phyloP scores from a whole-genome alignment of 2,329 filamentous ascomycete species.

The Orbilia ellipsospora region DNA sequence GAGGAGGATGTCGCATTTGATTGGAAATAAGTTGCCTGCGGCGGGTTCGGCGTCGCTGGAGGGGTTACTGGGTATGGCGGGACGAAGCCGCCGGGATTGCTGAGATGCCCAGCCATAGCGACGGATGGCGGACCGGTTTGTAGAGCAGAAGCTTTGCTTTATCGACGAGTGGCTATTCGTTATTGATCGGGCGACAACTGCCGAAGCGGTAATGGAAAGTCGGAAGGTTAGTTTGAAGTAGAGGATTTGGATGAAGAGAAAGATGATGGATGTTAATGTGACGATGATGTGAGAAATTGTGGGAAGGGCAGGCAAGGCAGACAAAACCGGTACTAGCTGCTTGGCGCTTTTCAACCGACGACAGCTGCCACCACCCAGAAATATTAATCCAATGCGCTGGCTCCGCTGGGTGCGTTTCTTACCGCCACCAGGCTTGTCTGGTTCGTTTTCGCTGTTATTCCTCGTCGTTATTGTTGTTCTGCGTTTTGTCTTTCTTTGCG shows the following conservation, averaged over 20 bases:
- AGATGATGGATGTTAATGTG: constrained; percentile 10
- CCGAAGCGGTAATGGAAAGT: not conserved
- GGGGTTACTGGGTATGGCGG: constrained; percentile 53
- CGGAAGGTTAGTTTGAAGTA: not conserved
- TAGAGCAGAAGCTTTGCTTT: not conserved
- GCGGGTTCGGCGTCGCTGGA: constrained; percentile 44
- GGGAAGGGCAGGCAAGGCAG: not conserved
- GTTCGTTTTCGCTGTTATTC: too few species aligned
- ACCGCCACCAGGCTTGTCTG: too few species aligned
- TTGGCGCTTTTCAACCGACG: constrained; percentile 23
- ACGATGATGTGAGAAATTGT: not conserved
- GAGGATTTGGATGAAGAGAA: not conserved
- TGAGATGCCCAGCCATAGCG: constrained; percentile 47
- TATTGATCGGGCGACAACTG: not conserved
- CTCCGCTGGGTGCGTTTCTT: too few species aligned
- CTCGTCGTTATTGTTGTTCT: too few species aligned
- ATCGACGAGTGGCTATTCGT: not conserved
- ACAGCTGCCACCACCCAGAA: not conserved
- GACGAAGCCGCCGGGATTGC: constrained; percentile 34
- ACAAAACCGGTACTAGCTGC: constrained; percentile 7
- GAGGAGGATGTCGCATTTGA: constrained; percentile 2
- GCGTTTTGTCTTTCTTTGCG: too few species aligned
- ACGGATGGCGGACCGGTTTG: constrained; percentile 1
- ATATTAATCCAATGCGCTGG: too few species aligned
- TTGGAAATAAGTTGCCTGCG: constrained; percentile 45